Evolutionary conservation across 2,329 filamentous ascomycete species (phyloP), one percentile per base, ranked within the genome.

Genomic region (Zymoseptoria crescenta): DNA sequence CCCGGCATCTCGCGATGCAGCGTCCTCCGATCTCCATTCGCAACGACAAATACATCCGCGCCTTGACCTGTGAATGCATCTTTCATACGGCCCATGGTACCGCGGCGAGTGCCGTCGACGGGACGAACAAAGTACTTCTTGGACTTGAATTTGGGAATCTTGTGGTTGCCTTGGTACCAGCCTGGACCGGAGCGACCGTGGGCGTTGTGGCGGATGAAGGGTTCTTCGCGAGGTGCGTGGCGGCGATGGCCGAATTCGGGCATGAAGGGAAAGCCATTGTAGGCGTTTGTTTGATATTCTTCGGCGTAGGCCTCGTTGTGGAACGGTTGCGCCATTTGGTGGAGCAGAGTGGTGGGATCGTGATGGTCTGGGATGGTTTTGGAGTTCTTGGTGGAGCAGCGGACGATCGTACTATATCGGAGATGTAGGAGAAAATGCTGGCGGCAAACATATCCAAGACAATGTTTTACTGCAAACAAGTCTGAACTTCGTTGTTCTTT

Each of bases 41-140:
- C 71, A 2, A 73, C 67, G n/a, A 79, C 66, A 62, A 75, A 76
- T 45, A 80, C 75, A 57, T 80, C 77, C 1, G 78, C 74, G 3
- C 78, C 78, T 59, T 74, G 69, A 55, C 71, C 69, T 1, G 65
- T 68, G 24, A 78, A 45, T 19, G 75, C 72, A 56, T 80, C 78
- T 61, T 75, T 78, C 57, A 76, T 62, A 16, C 78, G 69, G 8
- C 76, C 75, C 60, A 69, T 67, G 1, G 62, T 68, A 0, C 71
- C 71, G 1, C 67, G 65, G 19, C 73, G 70, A 49, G 72, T 74
- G 29, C 76, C 75, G 60, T 80, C 77, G 52, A 73, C 73, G 0
- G 77, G 78, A 69, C 78, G 77, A 13, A 77, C 71, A 59, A 73
- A 77, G 67, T 75, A 74, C 53, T 76, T 73, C 21, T 71, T 69